A percentile compares a stretch with the other conserved stretches of the same genome.
phyloP scores from a whole-genome alignment of 2,329 filamentous ascomycete species.

The Fusarium buharicum region DNA sequence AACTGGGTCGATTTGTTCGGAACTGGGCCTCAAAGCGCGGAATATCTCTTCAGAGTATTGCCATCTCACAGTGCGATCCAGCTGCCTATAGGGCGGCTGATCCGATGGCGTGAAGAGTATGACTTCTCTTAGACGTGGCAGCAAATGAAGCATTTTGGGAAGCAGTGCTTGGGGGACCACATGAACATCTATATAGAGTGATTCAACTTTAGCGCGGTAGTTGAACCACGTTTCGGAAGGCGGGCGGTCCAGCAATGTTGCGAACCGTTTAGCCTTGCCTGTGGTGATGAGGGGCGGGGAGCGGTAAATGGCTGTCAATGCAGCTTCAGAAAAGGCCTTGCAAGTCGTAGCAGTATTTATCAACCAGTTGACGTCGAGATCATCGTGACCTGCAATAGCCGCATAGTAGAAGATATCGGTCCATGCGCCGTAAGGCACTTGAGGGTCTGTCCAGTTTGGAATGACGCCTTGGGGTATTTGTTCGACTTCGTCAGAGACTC shows the following conservation, averaged over 20 bases:
- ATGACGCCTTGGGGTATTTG: constrained; percentile 47
- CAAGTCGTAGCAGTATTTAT: constrained; percentile 71
- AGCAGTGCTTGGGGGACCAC: constrained; percentile 59
- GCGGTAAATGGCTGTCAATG: constrained; percentile 76
- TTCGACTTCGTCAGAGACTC: constrained; percentile 17
- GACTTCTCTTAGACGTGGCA: constrained; percentile 75
- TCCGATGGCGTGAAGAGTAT: constrained; percentile 78
- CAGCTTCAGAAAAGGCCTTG: constrained; percentile 74
- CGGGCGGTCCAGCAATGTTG: constrained; percentile 65
- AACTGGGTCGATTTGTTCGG: constrained; percentile 49
- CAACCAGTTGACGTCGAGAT: constrained; percentile 70
- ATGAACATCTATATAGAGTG: constrained; percentile 76
- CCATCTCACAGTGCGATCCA: constrained; percentile 71
- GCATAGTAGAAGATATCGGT: constrained; percentile 76
- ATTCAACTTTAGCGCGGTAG: constrained; percentile 77
- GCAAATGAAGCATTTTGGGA: constrained; percentile 67
- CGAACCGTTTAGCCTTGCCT: constrained; percentile 58
- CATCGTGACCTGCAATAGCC: constrained; percentile 59
- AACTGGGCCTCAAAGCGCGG: constrained; percentile 66
- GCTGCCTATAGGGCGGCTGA: constrained; percentile 70
- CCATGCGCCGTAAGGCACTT: constrained; percentile 74
- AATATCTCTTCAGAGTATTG: constrained; percentile 75
- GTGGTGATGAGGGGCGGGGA: constrained; percentile 69
- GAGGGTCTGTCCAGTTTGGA: constrained; percentile 65
- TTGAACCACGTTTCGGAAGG: constrained; percentile 63